Evolutionary conservation across 164 flowering plant species (phyloP).

Genomic region (Berberis thunbergii): DNA sequence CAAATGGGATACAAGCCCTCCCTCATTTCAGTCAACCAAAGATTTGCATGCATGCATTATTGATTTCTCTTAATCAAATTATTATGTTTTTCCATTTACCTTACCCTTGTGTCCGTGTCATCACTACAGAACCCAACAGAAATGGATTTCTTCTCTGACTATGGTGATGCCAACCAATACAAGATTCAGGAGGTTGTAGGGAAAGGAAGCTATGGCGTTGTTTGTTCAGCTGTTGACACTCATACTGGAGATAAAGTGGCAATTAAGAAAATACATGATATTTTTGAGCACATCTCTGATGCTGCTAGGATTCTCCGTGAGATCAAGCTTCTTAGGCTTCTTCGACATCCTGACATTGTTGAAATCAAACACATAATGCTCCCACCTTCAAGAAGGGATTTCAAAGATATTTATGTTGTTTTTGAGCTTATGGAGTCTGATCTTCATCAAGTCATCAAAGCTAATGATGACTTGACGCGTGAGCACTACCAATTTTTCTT

Average conservation of each 20-base stretch:
- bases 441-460: constrained; percentile 84
- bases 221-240: constrained; percentile 66
- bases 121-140: constrained; percentile 41
- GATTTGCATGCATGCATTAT: no score
- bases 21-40: no score
- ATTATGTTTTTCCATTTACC: not conserved
- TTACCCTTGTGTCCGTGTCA: no score
- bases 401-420: constrained; percentile 75
- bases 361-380: constrained; percentile 90
- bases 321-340: constrained; percentile 82
- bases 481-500: constrained; percentile 93
- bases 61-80: not conserved
- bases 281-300: constrained; percentile 81
- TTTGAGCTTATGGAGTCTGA: constrained; percentile 92
- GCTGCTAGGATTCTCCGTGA: constrained; percentile 90
- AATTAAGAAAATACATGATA: constrained; percentile 72
- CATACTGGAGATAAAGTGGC: constrained; percentile 73
- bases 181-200: constrained; percentile 70
- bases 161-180: constrained; percentile 67
- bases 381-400: constrained; percentile 71
- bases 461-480: constrained; percentile 73
- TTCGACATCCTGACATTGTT: constrained; percentile 88
- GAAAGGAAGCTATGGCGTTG: constrained; percentile 78
- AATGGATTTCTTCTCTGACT: constrained; percentile 76
- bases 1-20: no score